A percentile compares a stretch with the other conserved stretches of the same genome.
These are phyloP conservation scores for Penicillium sp. DNA, from an alignment of 2,329 filamentous ascomycete species.

Conservation along the genomic window DNA sequence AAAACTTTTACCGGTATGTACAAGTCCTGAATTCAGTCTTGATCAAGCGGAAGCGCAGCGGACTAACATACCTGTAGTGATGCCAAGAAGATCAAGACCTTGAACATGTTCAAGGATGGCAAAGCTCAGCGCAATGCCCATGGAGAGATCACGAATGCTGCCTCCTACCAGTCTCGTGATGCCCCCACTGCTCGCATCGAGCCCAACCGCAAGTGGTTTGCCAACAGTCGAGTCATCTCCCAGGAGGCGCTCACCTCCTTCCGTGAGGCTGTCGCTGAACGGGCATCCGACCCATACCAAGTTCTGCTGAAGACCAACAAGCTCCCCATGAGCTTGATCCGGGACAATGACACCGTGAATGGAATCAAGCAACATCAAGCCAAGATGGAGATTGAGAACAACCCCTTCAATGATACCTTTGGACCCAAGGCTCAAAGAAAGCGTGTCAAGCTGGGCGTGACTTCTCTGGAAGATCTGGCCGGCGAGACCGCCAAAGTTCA, in stretches of 20 bases:
- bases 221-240: slow-evolving; percentile 85
- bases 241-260: slow-evolving; percentile 87
- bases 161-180: slow-evolving; percentile 79
- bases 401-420: slow-evolving; percentile 85
- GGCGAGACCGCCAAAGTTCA: slow-evolving; percentile 78
- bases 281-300: slow-evolving; percentile 84
- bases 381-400: slow-evolving; percentile 87
- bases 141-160: slow-evolving; percentile 82
- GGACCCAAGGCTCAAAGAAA: slow-evolving; percentile 93
- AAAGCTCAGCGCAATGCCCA: slow-evolving; percentile 77
- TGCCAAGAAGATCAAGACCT: slow-evolving; percentile 83
- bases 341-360: slow-evolving; percentile 73
- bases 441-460: slow-evolving; percentile 82
- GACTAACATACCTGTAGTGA: slow-evolving; percentile 39
- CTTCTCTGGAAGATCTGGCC: slow-evolving; percentile 77
- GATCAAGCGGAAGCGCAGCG: not conserved
- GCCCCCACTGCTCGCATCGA: slow-evolving; percentile 83
- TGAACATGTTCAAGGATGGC: slow-evolving; percentile 90
- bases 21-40: slow-evolving; percentile 28
- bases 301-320: slow-evolving; percentile 98
- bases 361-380: slow-evolving; percentile 89
- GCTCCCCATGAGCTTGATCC: slow-evolving; percentile 90
- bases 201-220: slow-evolving; percentile 97
- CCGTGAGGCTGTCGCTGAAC: slow-evolving; percentile 87
- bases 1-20: slow-evolving; percentile 87